These are phyloP conservation scores for Psilocybe mexicana DNA, from an alignment of 1,284 basidiomycete species.

Conservation along the genomic window DNA sequence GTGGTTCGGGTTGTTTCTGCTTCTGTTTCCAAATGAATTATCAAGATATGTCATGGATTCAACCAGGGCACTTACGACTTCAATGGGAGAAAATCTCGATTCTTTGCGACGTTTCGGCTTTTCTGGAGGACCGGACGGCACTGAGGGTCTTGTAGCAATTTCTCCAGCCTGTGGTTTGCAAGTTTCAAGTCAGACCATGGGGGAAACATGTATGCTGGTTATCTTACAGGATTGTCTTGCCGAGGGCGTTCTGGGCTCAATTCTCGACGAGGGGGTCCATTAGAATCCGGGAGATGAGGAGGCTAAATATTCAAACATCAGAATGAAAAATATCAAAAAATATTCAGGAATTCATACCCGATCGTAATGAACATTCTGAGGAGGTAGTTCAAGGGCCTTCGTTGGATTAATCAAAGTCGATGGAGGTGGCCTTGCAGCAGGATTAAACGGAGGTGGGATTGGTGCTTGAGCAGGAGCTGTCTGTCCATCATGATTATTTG, in stretches of 20 bases:
- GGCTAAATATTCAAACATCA: neutral
- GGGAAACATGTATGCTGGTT: too few species aligned
- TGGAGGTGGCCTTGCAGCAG: conserved; percentile 17
- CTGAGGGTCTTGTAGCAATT: neutral
- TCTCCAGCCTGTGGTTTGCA: neutral
- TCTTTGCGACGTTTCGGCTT: conserved; percentile 11
- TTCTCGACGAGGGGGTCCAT: neutral
- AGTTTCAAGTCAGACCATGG: neutral
- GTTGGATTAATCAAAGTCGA: conserved; percentile 20
- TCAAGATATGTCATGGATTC: neutral
- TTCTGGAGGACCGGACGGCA: neutral
- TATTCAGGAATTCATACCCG: conserved; percentile 17
- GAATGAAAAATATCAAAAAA: neutral
- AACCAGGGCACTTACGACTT: conserved; percentile 4
- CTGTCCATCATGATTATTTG: neutral
- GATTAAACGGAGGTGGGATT: conserved; percentile 9
- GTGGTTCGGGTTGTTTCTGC: neutral
- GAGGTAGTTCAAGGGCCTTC: conserved; percentile 22
- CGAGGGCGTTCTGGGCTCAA: neutral
- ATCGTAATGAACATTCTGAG: conserved; percentile 26
- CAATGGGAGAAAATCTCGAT: conserved; percentile 15
- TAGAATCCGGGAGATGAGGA: neutral
- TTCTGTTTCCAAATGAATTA: neutral
- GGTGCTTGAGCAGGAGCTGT: neutral
- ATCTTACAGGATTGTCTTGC: neutral